phyloP scores from a whole-genome alignment of 2,329 filamentous ascomycete species.

The Cladophialophora immunda region DNA sequence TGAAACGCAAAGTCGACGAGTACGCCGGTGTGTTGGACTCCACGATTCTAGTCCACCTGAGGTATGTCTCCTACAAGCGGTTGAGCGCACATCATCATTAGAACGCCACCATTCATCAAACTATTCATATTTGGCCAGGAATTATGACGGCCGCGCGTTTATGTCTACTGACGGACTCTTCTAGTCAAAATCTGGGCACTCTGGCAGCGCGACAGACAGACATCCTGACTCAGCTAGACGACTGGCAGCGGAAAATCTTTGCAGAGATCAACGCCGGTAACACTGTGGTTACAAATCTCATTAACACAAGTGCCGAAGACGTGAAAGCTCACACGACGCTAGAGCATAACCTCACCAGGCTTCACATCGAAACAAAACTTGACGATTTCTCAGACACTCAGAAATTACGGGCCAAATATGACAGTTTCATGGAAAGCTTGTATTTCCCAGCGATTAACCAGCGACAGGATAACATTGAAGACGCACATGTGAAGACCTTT shows the following conservation, averaged over 20 bases:
- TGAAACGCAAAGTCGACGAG: background rate
- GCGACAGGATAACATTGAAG: slow-evolving; percentile 12
- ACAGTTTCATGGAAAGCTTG: slow-evolving; percentile 9
- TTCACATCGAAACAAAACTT: slow-evolving; percentile 2
- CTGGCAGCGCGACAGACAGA: slow-evolving; percentile 10
- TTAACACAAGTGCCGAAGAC: background rate
- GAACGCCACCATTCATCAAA: too few relatives aligned
- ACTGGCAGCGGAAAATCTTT: background rate
- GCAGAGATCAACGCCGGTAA: slow-evolving; percentile 4
- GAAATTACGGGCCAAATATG: background rate
- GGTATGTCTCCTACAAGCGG: background rate
- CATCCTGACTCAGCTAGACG: background rate
- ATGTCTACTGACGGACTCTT: background rate
- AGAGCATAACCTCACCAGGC: slow-evolving; percentile 11
- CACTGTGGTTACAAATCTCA: background rate
- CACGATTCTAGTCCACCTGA: background rate
- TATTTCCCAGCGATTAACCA: slow-evolving; percentile 7
- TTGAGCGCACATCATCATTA: too few relatives aligned
- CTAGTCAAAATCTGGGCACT: slow-evolving; percentile 17
- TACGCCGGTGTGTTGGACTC: background rate
- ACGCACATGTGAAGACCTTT: slow-evolving; percentile 10
- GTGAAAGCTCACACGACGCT: background rate
- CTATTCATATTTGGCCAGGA: background rate
- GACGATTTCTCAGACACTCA: background rate
- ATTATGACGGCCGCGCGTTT: background rate